Percentiles rank a stretch among this genome's conserved stretches.
phyloP scores from a whole-genome alignment of 2,329 filamentous ascomycete species.

The Fusarium austroafricanum region DNA sequence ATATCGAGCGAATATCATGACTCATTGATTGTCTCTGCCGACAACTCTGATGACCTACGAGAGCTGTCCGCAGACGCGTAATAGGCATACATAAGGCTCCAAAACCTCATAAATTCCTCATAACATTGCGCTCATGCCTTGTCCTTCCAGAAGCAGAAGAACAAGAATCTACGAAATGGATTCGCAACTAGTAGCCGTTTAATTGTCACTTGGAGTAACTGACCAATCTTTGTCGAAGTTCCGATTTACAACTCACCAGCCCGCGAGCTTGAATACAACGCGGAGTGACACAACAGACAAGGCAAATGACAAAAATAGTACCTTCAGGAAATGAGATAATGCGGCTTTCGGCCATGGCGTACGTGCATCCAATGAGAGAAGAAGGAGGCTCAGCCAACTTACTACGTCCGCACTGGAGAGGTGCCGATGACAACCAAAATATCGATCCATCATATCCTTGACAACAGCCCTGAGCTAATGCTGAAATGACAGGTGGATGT shows the following conservation, averaged over 20 bases:
- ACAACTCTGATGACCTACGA: background rate
- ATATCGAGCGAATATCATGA: background rate
- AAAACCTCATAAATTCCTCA: background rate
- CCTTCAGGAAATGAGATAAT: background rate
- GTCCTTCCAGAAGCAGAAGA: too few species aligned
- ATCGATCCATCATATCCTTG: conserved; percentile 4
- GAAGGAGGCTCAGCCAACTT: background rate
- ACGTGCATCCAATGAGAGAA: background rate
- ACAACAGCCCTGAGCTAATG: background rate
- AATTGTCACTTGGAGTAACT: background rate
- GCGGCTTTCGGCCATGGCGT: background rate
- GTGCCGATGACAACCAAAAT: conserved; percentile 16
- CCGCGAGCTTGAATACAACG: too few species aligned
- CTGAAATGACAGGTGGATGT: too few species aligned
- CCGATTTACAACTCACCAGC: background rate
- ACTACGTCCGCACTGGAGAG: too few species aligned
- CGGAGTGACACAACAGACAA: background rate
- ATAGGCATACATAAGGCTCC: background rate
- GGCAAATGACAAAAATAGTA: background rate
- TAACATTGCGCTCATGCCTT: background rate
- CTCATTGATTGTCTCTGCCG: background rate
- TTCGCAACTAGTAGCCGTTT: too few species aligned
- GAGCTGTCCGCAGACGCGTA: background rate
- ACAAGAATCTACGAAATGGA: too few species aligned
- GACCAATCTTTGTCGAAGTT: fast-evolving